These are phyloP conservation scores for Colletotrichum theobromicola DNA, from an alignment of 2,329 filamentous ascomycete genomes.

Conservation along the genomic window DNA sequence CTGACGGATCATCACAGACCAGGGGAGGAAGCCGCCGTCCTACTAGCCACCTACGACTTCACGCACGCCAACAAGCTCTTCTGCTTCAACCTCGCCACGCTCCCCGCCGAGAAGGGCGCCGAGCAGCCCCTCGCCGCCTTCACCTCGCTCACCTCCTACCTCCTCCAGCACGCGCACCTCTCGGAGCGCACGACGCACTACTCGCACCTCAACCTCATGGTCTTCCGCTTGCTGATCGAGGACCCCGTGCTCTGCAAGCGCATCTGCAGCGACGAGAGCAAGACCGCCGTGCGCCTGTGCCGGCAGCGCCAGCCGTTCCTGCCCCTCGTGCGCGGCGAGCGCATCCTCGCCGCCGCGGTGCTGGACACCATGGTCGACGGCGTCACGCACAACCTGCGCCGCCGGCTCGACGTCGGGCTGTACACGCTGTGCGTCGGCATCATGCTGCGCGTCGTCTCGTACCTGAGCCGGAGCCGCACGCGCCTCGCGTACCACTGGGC, in stretches of 20 bases:
- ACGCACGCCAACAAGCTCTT: slow-evolving; percentile 95
- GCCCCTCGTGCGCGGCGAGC: slow-evolving; percentile 74
- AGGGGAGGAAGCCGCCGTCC: slow-evolving; percentile 75
- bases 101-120: slow-evolving; percentile 65
- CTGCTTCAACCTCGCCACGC: slow-evolving; percentile 79
- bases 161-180: slow-evolving; percentile 91
- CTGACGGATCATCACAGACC: slow-evolving; percentile 61
- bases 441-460: slow-evolving; percentile 81
- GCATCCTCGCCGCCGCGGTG: slow-evolving; percentile 76
- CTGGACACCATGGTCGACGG: slow-evolving; percentile 90
- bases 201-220: slow-evolving; percentile 83
- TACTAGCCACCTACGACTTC: slow-evolving; percentile 92
- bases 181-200: slow-evolving; percentile 81
- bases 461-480: slow-evolving; percentile 81
- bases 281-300: slow-evolving; percentile 79
- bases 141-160: slow-evolving; percentile 88
- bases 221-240: slow-evolving; percentile 85
- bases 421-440: slow-evolving; percentile 85
- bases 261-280: slow-evolving; percentile 80
- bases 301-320: slow-evolving; percentile 88
- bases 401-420: slow-evolving; percentile 82
- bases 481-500: slow-evolving; percentile 92
- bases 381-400: slow-evolving; percentile 90
- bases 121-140: slow-evolving; percentile 82
- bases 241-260: slow-evolving; percentile 82